Conservation (phyloP, 768 basidiomycete genomes). For the Lactarius deliciosus region DNA sequence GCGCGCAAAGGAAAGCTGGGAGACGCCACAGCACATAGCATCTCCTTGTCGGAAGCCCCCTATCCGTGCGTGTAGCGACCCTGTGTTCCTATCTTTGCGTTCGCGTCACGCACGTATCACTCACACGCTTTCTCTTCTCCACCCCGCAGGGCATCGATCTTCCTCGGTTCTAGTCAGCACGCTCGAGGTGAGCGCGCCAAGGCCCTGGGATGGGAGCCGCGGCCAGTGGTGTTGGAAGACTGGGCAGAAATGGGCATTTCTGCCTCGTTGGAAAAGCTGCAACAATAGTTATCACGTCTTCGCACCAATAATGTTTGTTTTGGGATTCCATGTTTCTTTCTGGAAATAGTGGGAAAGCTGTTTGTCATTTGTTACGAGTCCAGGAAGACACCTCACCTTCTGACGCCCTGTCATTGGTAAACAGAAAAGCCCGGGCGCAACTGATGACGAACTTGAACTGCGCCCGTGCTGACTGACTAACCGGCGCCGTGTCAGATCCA, state of each 20-base stretch:
- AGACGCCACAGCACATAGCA: slow-evolving; percentile 13
- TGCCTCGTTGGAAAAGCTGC: not conserved
- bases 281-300: not conserved
- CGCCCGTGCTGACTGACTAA: not conserved
- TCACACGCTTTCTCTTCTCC: not conserved
- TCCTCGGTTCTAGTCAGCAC: slow-evolving; percentile 16
- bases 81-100: too few species aligned
- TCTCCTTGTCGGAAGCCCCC: not conserved
- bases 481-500: not conserved
- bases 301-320: not conserved
- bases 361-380: too few species aligned
- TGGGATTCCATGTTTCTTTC: not conserved
- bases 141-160: not conserved
- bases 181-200: slow-evolving; percentile 6
- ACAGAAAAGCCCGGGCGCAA: not conserved
- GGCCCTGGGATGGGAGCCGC: slow-evolving; percentile 14
- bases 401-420: not conserved
- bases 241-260: slow-evolving; percentile 7
- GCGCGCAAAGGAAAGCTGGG: slow-evolving; percentile 9
- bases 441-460: not conserved
- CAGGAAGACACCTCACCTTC: too few species aligned
- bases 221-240: slow-evolving; percentile 9
- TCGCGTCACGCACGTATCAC: not conserved
- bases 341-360: not conserved
- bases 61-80: slow-evolving; percentile 9